phyloP scores from a whole-genome alignment of 2,329 filamentous ascomycete genomes.

The Biscogniauxia marginata region DNA sequence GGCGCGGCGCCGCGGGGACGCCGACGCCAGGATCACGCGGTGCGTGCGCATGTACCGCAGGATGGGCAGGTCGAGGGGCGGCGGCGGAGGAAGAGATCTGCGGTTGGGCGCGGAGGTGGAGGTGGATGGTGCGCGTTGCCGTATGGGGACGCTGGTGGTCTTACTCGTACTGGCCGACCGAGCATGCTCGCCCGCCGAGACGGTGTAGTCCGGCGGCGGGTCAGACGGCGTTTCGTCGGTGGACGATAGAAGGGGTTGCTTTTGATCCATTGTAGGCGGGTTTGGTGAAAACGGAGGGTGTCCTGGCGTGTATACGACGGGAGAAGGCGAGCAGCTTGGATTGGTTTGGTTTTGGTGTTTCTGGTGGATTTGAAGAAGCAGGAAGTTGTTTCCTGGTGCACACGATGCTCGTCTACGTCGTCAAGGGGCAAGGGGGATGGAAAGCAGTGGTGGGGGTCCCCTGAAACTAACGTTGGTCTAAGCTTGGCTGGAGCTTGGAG shows the following conservation, averaged over 20 bases:
- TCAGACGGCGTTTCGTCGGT: conserved; percentile 32
- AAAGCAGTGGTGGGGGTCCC: too few species aligned
- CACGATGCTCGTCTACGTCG: too few species aligned
- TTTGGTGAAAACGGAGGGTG: background rate
- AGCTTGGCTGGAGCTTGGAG: too few species aligned
- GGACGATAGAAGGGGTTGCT: conserved; percentile 17
- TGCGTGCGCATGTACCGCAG: conserved; percentile 73
- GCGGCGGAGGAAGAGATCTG: conserved; percentile 32
- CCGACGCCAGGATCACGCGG: conserved; percentile 85
- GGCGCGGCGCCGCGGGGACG: conserved; percentile 79
- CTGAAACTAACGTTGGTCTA: too few species aligned
- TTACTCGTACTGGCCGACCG: background rate
- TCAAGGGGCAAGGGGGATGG: too few species aligned
- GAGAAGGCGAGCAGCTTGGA: background rate
- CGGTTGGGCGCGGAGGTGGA: conserved; percentile 12
- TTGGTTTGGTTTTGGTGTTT: background rate
- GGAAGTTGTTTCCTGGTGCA: too few species aligned
- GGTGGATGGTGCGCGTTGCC: conserved; percentile 8
- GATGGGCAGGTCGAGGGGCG: conserved; percentile 76
- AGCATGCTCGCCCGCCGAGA: conserved; percentile 39
- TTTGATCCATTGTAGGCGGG: conserved; percentile 20
- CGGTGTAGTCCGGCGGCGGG: conserved; percentile 46
- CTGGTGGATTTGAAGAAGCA: conserved; percentile 16
- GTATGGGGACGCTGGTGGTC: conserved; percentile 12
- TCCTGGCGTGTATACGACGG: background rate